Evolutionary conservation across 2,329 filamentous ascomycete genomes (phyloP).

Genomic region (Helotiales sp.): DNA sequence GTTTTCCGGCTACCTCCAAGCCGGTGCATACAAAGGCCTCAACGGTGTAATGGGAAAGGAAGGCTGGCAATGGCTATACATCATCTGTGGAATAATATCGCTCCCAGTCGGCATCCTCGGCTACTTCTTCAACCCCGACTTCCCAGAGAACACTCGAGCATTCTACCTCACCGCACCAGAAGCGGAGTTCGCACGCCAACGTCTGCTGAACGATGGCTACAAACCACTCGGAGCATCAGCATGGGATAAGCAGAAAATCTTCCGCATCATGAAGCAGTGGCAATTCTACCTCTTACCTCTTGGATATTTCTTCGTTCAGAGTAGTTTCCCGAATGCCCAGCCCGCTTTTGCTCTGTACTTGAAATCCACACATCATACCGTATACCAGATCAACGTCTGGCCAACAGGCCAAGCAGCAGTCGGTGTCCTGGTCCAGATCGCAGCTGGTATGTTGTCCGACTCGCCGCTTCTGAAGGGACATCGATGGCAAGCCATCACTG

Average conservation of each 20-base stretch:
- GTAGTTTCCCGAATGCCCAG: slow-evolving; percentile 20
- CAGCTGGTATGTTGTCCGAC: slow-evolving; percentile 28
- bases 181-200: slow-evolving; percentile 16
- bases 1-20: slow-evolving; percentile 45
- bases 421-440: slow-evolving; percentile 23
- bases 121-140: slow-evolving; percentile 45
- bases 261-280: slow-evolving; percentile 27
- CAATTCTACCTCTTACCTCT: slow-evolving; percentile 30
- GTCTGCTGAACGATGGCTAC: slow-evolving; percentile 23
- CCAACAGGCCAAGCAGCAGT: slow-evolving; percentile 25
- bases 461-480: slow-evolving; percentile 25
- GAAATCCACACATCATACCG: slow-evolving; percentile 16
- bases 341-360: slow-evolving; percentile 26
- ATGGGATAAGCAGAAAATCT: slow-evolving; percentile 28
- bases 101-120: slow-evolving; percentile 54
- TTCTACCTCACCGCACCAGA: slow-evolving; percentile 37
- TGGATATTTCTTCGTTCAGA: slow-evolving; percentile 29
- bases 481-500: slow-evolving; percentile 27
- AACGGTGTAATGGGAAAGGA: slow-evolving; percentile 37
- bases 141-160: slow-evolving; percentile 41
- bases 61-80: slow-evolving; percentile 48
- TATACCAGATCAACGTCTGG: slow-evolving; percentile 26
- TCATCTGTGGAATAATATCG: slow-evolving; percentile 53
- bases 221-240: slow-evolving; percentile 23
- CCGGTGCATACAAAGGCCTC: slow-evolving; percentile 41